Evolutionary conservation across 2,329 filamentous ascomycete genomes (phyloP), one percentile per base, ranked within the genome.

Genomic region (Furcasterigmium furcatum): DNA sequence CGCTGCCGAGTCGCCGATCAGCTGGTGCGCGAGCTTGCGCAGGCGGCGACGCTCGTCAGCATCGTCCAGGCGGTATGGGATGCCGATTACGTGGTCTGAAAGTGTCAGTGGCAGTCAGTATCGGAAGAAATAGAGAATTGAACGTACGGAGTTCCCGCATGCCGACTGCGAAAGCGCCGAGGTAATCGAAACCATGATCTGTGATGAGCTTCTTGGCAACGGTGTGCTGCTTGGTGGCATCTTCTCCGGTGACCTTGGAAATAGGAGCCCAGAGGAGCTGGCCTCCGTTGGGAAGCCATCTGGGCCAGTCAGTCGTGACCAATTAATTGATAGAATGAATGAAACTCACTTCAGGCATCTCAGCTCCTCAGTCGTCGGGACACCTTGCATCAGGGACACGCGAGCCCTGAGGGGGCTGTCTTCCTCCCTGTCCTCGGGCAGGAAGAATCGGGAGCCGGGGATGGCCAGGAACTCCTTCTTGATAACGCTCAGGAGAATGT

Each of bases 71-170:
- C 79, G 69, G 52, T 74, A 80, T 16, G 77, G 65, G 38, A 80
- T 73, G 46, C 73, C 73, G 9, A 76, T 68, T 47, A 79, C 77
- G 51, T 78, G 71, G 55, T 79, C 47, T 50, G 20, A 4, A 10
- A 7, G 18, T 25, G 24, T 25, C 12, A 20, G 25, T 30, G 20
- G 25, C 25, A 12, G 14, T 19, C 12, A 32, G 13, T 9, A 9
- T 38, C 21, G 13, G 19, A 19, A 21, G 18, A 12, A 16, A n/a
- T 4, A 22, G 5, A 21, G 16, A 24, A 13, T n/a, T n/a, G n/a
- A n/a, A 55, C 49, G 64, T 27, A 66, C 55, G 50, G 14, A 53
- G 49, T 19, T 54, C 52, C 18, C 48, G 43, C 52, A 59, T 55
- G 5, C 60, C 62, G 14, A 62, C 51, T 22, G 51, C 54, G 30